These are phyloP conservation scores for Alternaria sp. DNA, from an alignment of 2,329 filamentous ascomycete species.

Conservation along the genomic window DNA sequence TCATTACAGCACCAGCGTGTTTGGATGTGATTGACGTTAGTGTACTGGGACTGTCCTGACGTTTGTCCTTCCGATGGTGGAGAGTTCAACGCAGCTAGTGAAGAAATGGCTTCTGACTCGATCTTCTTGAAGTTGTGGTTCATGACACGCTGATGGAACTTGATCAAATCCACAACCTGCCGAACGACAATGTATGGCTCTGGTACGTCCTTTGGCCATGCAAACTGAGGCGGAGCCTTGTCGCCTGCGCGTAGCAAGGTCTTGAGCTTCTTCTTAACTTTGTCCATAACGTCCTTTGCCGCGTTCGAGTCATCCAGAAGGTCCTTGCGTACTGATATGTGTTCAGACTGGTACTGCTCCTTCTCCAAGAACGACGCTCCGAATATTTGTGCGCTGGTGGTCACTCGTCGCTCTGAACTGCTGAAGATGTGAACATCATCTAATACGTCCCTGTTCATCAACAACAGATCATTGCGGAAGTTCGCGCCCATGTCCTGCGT, in stretches of 20 bases:
- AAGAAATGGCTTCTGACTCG: constrained; percentile 68
- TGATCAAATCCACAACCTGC: constrained; percentile 94
- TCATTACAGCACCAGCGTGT: constrained; percentile 95
- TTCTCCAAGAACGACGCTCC: constrained; percentile 85
- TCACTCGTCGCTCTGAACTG: constrained; percentile 92
- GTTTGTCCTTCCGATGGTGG: constrained; percentile 42
- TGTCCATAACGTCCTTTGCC: constrained; percentile 99
- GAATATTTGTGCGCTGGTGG: constrained; percentile 96
- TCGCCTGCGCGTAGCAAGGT: constrained; percentile 89
- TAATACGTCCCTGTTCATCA: constrained; percentile 90
- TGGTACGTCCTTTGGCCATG: constrained; percentile 94
- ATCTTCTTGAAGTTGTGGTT: constrained; percentile 88
- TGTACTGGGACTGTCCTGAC: constrained; percentile 46
- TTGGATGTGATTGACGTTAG: constrained; percentile 66
- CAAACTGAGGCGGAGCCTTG: constrained; percentile 91
- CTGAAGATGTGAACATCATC: constrained; percentile 95
- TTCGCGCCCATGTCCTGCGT: constrained; percentile 93
- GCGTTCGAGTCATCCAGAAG: constrained; percentile 96
- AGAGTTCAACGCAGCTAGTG: constrained; percentile 56
- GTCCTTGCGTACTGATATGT: constrained; percentile 91
- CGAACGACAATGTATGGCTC: constrained; percentile 93
- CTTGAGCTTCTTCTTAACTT: constrained; percentile 99
- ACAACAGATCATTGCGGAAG: constrained; percentile 90
- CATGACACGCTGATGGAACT: constrained; percentile 95
- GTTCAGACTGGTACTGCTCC: constrained; percentile 83